phyloP scores from a whole-genome alignment of 768 basidiomycete species.

The Sporobolomyces phaffii region DNA sequence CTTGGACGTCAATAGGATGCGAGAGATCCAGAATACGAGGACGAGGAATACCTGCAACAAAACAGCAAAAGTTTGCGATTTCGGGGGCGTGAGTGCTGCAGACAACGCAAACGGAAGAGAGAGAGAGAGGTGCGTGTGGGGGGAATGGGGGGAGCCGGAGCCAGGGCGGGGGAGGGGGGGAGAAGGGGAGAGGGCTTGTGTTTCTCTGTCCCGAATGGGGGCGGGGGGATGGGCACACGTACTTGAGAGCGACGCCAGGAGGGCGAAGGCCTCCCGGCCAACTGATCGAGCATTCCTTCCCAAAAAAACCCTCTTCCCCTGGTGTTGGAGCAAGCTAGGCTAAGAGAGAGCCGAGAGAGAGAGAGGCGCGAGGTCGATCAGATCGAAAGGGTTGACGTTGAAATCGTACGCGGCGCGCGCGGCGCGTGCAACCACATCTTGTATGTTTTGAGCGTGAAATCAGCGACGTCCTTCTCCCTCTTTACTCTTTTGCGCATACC shows the following conservation, averaged over 20 bases:
- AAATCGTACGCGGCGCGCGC: neutral
- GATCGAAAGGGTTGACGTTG: neutral
- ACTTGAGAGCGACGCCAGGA: constrained; percentile 54
- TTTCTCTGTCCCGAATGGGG: no score
- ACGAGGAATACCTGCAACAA: constrained; percentile 73
- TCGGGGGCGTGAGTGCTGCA: no score
- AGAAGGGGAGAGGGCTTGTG: no score
- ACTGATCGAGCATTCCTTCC: constrained; percentile 98
- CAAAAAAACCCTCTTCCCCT: no score
- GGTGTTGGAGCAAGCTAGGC: neutral
- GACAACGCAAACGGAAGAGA: neutral
- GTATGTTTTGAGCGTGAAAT: neutral
- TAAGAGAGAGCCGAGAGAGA: neutral
- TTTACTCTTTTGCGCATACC: no score
- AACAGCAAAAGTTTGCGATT: no score
- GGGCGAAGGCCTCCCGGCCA: constrained; percentile 77
- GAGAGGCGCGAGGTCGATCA: neutral
- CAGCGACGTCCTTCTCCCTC: no score
- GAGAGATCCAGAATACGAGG: constrained; percentile 83
- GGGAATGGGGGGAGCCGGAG: no score
- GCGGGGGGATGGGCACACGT: neutral
- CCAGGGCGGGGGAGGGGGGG: no score
- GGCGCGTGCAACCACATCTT: neutral
- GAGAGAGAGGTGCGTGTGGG: no score
- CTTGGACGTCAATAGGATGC: constrained; percentile 62